Percentiles rank a stretch among this genome's conserved stretches.
Evolutionary conservation across 768 basidiomycete species (phyloP).

Genomic region (Podaxis pistillaris): DNA sequence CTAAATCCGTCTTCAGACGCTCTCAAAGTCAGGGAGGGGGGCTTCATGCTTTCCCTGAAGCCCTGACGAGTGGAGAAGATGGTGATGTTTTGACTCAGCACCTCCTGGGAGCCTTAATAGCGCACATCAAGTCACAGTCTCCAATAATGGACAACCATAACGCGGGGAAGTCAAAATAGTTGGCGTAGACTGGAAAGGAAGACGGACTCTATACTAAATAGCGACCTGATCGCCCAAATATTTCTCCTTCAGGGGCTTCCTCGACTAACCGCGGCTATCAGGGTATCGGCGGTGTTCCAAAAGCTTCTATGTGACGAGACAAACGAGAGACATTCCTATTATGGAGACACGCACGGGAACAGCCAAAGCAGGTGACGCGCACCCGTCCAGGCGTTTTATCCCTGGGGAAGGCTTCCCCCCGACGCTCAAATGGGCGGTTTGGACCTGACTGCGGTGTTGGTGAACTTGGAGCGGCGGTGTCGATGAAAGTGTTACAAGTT

Average conservation of each 20-base stretch:
- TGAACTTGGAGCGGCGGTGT: background rate
- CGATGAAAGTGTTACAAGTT: slow-evolving; percentile 3
- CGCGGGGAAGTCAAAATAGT: slow-evolving; percentile 9
- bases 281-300: slow-evolving; percentile 11
- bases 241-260: slow-evolving; percentile 17
- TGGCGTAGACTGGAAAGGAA: background rate
- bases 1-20: slow-evolving; percentile 4
- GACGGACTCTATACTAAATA: slow-evolving; percentile 12
- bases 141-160: slow-evolving; percentile 19
- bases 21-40: slow-evolving; percentile 3
- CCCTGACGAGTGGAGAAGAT: background rate
- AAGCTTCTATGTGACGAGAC: background rate
- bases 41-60: background rate
- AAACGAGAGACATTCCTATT: background rate
- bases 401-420: background rate
- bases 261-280: slow-evolving; percentile 11
- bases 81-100: background rate
- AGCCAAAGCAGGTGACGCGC: background rate
- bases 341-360: background rate
- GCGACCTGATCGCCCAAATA: slow-evolving; percentile 26
- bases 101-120: background rate
- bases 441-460: slow-evolving; percentile 2
- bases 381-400: background rate
- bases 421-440: background rate
- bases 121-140: background rate